Conservation (phyloP, 495 filamentous ascomycete species). For the Hypoxylon subgilvum region DNA sequence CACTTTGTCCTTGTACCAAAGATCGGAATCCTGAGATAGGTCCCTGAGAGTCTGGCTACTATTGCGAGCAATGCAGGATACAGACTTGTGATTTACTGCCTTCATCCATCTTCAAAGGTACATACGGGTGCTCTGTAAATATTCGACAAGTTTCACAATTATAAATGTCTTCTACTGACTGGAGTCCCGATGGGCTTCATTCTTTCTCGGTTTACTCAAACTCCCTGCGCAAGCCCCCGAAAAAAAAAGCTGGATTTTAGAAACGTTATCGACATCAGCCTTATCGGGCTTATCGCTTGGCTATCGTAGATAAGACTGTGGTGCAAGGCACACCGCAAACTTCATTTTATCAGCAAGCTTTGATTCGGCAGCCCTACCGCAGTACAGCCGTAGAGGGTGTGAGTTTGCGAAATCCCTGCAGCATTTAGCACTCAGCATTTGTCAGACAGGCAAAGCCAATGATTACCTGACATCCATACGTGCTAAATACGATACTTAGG, state of each 20-base stretch:
- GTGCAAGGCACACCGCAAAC: neutral
- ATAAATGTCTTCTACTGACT: neutral
- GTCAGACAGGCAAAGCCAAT: neutral
- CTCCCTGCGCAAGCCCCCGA: too few relatives aligned
- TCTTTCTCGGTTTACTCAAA: too few relatives aligned
- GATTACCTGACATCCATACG: too few relatives aligned
- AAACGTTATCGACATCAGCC: too few relatives aligned
- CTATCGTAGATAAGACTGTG: neutral
- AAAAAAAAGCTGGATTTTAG: too few relatives aligned
- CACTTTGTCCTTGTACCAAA: neutral
- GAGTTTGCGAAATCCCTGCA: neutral
- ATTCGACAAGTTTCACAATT: neutral
- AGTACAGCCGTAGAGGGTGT: neutral
- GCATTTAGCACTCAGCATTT: neutral
- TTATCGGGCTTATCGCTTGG: too few relatives aligned
- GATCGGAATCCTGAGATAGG: neutral
- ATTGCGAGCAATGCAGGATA: neutral
- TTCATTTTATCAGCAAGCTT: neutral
- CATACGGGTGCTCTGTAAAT: neutral
- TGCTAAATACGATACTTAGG: too few relatives aligned
- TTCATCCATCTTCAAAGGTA: neutral
- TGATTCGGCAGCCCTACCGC: conserved; percentile 5
- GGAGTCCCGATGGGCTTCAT: too few relatives aligned
- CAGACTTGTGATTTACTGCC: neutral
- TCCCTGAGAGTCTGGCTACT: neutral